A percentile compares a stretch with the other conserved stretches of the same genome.
These are phyloP conservation scores for Biscutella laevigata DNA, from an alignment of 441 rosid genomes.

Conservation along the genomic window DNA sequence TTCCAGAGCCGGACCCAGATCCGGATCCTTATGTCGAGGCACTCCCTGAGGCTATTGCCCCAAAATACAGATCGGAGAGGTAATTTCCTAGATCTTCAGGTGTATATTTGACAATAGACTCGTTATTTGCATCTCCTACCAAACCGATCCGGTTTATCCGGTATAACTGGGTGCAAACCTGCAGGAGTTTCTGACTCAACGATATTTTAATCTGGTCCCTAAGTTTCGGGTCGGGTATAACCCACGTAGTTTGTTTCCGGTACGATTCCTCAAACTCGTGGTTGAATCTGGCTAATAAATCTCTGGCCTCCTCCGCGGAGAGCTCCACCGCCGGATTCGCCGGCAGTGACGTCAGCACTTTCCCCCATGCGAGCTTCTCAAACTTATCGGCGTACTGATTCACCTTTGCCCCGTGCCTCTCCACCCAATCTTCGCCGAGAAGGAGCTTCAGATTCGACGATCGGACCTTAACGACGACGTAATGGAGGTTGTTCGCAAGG, in stretches of 20 bases:
- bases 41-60: constrained; percentile 30
- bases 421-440: constrained; percentile 74
- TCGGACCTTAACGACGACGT: constrained; percentile 54
- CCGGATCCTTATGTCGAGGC: constrained; percentile 29
- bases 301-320: constrained; percentile 25
- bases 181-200: constrained; percentile 36
- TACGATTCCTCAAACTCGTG: constrained; percentile 42
- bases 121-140: constrained; percentile 16
- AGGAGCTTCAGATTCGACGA: constrained; percentile 43
- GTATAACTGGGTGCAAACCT: constrained; percentile 42
- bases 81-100: constrained; percentile 67
- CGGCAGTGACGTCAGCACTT: constrained; percentile 42
- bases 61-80: constrained; percentile 49
- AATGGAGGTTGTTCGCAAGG: constrained; percentile 74
- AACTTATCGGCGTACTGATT: constrained; percentile 55
- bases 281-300: constrained; percentile 35
- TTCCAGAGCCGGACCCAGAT: constrained; percentile 26
- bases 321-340: constrained; percentile 26
- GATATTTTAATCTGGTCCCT: constrained; percentile 49
- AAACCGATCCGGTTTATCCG: constrained; percentile 26
- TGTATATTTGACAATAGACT: constrained; percentile 31
- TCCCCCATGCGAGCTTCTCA: constrained; percentile 75
- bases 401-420: constrained; percentile 51
- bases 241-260: constrained; percentile 50
- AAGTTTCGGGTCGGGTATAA: constrained; percentile 43